These are phyloP conservation scores for Thinopyrum elongatum DNA, from an alignment of 176 grass and related monocot genomes.

Conservation along the genomic window DNA sequence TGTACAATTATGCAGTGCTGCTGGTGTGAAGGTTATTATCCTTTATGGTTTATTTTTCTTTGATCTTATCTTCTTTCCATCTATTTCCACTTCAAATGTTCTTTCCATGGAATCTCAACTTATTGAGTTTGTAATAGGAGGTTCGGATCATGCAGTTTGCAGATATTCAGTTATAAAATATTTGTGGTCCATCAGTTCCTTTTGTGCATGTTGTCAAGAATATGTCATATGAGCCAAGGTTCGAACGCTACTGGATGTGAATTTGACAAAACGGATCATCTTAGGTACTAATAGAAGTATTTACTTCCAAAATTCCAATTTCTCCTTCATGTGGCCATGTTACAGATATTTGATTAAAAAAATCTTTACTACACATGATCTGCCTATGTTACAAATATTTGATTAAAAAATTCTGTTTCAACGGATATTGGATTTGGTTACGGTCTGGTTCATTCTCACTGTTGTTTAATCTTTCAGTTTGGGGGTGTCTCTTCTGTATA, in stretches of 20 bases:
- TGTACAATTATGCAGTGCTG: too few relatives aligned
- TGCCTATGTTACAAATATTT: too few relatives aligned
- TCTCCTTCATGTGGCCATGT: background rate
- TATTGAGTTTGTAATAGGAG: background rate
- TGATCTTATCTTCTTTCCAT: background rate
- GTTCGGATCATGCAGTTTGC: background rate
- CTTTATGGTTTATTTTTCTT: too few relatives aligned
- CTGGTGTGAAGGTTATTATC: too few relatives aligned
- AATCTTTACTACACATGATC: too few relatives aligned
- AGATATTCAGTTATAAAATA: background rate
- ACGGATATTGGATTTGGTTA: constrained; percentile 63
- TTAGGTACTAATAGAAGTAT: background rate
- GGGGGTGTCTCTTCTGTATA: background rate
- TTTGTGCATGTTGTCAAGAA: background rate
- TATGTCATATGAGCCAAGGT: background rate
- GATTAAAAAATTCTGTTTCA: constrained; percentile 42
- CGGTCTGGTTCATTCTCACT: constrained; percentile 38
- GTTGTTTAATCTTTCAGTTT: background rate
- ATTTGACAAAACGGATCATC: background rate
- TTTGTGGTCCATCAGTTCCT: background rate
- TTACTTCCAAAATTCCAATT: background rate
- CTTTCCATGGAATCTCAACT: background rate
- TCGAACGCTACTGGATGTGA: background rate
- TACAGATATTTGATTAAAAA: background rate
- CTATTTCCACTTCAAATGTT: background rate